Base-by-base conservation (phyloP, 805 yeast species). In the Saturnispora sekii region DNA sequence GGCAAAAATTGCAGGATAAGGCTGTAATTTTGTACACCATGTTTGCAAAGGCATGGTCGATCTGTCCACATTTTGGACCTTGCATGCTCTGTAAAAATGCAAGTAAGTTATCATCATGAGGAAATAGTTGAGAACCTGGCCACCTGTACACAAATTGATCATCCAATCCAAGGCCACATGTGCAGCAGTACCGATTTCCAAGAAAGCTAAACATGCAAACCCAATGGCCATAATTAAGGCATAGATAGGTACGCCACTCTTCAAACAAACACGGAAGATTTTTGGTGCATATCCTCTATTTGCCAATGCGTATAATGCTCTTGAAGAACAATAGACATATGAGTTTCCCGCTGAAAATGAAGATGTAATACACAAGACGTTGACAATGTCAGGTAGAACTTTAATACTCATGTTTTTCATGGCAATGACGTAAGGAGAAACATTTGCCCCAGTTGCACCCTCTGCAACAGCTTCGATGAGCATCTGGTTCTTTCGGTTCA, bases 311-410 rank as follows among this genome's bases (percentile, higher is more conserved):
- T 79, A 79, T 17, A 85, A 65, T 0, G 84, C 69, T 57, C 77
- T 63, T 7, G 87, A 74, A 0, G 90, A 80, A 48, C 87, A 79
- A 57, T 76, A 84, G 32, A 84, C 75, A 59, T 79, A 82, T 1
- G 90, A 82, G 60, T 85, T 85, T 43, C 95, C 95, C 2, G 95
- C 88, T 32, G 88, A 79, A 52, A 85, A 81, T 0, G 89, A 83
- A 1, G 93, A 74, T 5, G 85, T 69, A 44, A 87, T 69, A 45
- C 87, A 71, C 29, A 85, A 74, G 1, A 77, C 94, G 62, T 88
- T 88, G 46, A 88, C 87, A 48, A 87, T 71, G 56, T 81, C 76
- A 30, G 94, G 94, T 40, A 86, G 67, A 0, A 74, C 80, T 31
- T 67, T 74, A 44, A 87, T 81, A 1, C 76, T 73, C 55, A 85